These are phyloP conservation scores for Fusarium anguioides DNA, from an alignment of 2,329 filamentous ascomycete genomes.

Conservation along the genomic window DNA sequence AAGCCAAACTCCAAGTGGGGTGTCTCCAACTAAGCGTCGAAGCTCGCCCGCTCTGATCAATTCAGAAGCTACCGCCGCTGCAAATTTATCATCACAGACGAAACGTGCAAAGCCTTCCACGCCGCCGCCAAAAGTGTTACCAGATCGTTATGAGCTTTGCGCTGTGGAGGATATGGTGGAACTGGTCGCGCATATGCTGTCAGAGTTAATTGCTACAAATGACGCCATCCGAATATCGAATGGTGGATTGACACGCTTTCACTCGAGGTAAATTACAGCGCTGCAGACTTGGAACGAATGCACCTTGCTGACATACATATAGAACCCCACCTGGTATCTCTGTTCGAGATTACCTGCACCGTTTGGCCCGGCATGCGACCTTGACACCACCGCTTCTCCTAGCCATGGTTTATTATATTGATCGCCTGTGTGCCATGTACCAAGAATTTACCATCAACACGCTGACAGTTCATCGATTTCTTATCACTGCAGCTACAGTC, in stretches of 20 bases:
- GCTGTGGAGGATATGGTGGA: conserved; percentile 87
- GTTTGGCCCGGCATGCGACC: conserved; percentile 92
- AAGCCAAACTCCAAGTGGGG: conserved; percentile 34
- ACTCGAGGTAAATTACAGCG: conserved; percentile 75
- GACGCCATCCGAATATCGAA: conserved; percentile 81
- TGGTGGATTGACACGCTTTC: conserved; percentile 90
- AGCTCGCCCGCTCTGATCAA: conserved; percentile 43
- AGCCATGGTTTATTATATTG: conserved; percentile 99
- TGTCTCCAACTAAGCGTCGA: conserved; percentile 52
- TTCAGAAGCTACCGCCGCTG: conserved; percentile 45
- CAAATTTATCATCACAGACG: conserved; percentile 44
- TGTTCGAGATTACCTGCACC: conserved; percentile 91
- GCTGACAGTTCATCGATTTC: conserved; percentile 94
- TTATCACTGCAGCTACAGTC: conserved; percentile 95
- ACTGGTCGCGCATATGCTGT: conserved; percentile 93
- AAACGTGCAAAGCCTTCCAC: conserved; percentile 65
- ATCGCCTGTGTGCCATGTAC: conserved; percentile 91
- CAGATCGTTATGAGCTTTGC: conserved; percentile 83
- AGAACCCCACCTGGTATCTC: conserved; percentile 87
- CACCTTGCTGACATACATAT: conserved; percentile 40
- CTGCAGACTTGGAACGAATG: conserved; percentile 1
- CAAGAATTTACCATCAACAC: conserved; percentile 96
- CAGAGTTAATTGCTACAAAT: conserved; percentile 93
- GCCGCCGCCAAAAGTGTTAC: conserved; percentile 68
- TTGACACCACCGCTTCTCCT: conserved; percentile 93